Base-by-base conservation (phyloP, 352 stramenopile genomes). In the Globisporangium nodosum region DNA sequence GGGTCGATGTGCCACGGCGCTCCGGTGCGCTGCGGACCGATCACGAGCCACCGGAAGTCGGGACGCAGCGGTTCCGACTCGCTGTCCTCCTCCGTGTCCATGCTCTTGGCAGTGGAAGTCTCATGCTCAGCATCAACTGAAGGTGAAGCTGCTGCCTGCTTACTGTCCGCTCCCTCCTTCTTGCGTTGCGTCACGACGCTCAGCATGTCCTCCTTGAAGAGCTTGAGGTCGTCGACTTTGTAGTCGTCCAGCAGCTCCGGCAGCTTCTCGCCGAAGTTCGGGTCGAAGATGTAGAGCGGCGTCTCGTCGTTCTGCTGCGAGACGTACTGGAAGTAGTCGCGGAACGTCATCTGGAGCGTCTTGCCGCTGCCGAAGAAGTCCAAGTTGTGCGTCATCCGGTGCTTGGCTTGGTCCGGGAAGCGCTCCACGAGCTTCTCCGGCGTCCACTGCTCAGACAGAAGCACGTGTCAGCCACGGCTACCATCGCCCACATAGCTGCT, bases 1-100 rank as follows among this genome's bases (percentile, higher is more conserved):
- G 96, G 96, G 66, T 99, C 96, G 21, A 97, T 85, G 63, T 99
- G 96, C 75, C 97, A 97, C 31, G 88, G 90, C 1, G 96, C 98
- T 4, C 97, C 97, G 2, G 81, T 90, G 1, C 85, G 83, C 42
- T 91, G 69, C 1, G 85, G 81, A 5, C 85, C 85, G 60, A 91
- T 85, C n/a, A 95, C 85, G 15, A 90, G 70, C 85, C 85, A 95
- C 16, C 85, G 80, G 54, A 84, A 91, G 40, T 95, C 85, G 1
- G 85, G 81, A 9, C 76, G 65, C 18, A 70, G 73, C 21, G 73
- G 68, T 1, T 84, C 74, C 24, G 69, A 68, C 46, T 20, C 8
- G 18, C 18, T 24, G 18, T 66, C 24, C 11, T 66, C 54, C 24
- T 65, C 46, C 12, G 46, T n/a, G 4, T 52, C 33, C 8, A 24